Conservation (phyloP, 768 basidiomycete species). For the Rhodotorula sphaerocarpa region DNA sequence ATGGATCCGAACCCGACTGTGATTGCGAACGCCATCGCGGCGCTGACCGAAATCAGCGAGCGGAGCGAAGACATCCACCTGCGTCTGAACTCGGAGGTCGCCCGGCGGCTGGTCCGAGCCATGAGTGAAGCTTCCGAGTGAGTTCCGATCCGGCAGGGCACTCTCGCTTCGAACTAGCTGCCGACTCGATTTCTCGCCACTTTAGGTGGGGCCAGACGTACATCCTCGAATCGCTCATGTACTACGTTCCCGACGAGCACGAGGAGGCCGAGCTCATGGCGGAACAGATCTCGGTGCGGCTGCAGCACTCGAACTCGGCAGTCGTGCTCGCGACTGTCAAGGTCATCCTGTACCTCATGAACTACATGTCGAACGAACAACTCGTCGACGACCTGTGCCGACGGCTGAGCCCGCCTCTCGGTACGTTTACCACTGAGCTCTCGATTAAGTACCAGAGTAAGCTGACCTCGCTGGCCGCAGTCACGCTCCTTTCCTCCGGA, state of each 20-base stretch:
- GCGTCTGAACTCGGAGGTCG: conserved; percentile 74
- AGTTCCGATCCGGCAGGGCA: conserved; percentile 43
- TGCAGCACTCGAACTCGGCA: conserved; percentile 97
- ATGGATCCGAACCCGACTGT: conserved; percentile 92
- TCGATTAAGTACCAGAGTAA: not conserved
- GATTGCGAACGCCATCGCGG: conserved; percentile 92
- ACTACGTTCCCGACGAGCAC: conserved; percentile 82
- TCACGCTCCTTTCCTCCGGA: conserved; percentile 88
- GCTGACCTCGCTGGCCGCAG: conserved; percentile 46
- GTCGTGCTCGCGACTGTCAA: conserved; percentile 99
- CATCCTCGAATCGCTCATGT: conserved; percentile 84
- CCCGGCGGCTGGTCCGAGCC: conserved; percentile 81
- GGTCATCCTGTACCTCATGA: conserved; percentile 90
- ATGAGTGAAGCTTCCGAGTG: conserved; percentile 95
- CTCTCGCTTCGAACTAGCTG: not conserved
- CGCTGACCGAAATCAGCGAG: conserved; percentile 93
- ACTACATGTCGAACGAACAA: conserved; percentile 87
- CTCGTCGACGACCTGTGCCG: conserved; percentile 83
- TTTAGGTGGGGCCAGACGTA: conserved; percentile 97
- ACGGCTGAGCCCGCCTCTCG: conserved; percentile 96
- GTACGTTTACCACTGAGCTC: conserved; percentile 46
- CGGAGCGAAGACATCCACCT: conserved; percentile 88
- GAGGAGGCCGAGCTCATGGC: conserved; percentile 86
- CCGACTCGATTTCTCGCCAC: not conserved
- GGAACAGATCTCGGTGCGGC: conserved; percentile 85